A percentile compares a stretch with the other conserved stretches of the same genome.
phyloP scores from a whole-genome alignment of 768 basidiomycete genomes.

The Cubamyces lactineus region DNA sequence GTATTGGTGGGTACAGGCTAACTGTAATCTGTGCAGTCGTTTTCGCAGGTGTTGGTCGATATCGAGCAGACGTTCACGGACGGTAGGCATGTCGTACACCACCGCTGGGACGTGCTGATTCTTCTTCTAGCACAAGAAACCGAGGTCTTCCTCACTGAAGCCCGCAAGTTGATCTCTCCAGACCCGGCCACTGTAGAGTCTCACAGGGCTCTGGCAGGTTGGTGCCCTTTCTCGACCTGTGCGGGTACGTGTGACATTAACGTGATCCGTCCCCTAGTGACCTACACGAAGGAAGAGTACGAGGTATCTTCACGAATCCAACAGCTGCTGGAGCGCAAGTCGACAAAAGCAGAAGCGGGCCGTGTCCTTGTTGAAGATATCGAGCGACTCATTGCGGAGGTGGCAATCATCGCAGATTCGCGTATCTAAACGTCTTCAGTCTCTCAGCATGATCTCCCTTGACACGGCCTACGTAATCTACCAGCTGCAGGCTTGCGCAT shows the following conservation, averaged over 20 bases:
- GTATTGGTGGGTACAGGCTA: neutral
- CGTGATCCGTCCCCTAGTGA: neutral
- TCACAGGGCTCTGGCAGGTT: neutral
- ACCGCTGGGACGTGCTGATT: too few species aligned
- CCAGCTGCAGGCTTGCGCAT: neutral
- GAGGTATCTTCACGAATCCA: constrained; percentile 3
- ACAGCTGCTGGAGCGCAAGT: constrained; percentile 22
- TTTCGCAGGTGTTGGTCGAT: neutral
- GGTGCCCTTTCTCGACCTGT: neutral
- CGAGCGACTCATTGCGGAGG: constrained; percentile 20
- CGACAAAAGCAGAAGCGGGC: constrained; percentile 18
- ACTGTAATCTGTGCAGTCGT: neutral
- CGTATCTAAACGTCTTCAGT: neutral
- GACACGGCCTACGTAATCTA: neutral
- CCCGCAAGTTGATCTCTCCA: neutral
- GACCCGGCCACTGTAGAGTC: neutral
- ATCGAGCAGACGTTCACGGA: constrained; percentile 3
- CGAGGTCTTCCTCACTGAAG: constrained; percentile 5
- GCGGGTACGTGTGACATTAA: neutral
- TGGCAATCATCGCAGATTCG: constrained; percentile 7
- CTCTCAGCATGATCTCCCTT: neutral
- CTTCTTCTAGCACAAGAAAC: constrained; percentile 1
- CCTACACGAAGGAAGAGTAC: neutral
- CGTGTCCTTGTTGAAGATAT: constrained; percentile 18
- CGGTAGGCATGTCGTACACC: neutral